Evolutionary conservation across 2,329 filamentous ascomycete genomes (phyloP), one percentile per base, ranked within the genome.

Genomic region (Fusarium robinianum): DNA sequence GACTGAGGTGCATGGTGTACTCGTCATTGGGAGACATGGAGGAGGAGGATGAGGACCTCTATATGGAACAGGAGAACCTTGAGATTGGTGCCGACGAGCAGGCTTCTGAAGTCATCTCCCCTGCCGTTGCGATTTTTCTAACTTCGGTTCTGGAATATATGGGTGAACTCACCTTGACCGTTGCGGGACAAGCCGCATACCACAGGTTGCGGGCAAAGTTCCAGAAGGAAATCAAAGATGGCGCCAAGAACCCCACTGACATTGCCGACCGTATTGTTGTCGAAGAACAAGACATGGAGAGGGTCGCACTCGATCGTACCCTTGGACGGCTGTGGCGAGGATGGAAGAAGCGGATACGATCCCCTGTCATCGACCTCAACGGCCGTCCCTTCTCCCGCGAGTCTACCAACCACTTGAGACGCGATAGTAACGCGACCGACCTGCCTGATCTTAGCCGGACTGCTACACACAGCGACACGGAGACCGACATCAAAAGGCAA

Each of bases 1-100:
- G 94, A 41, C 72, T 99, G 60, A 83, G 94, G 49, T 96, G 94
- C 67, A 99, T 99, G 94, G 92, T 99, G 15, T 97, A 97, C 67
- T 97, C 91, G 7, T 91, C 94, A 7, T 75, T 99, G 6, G 94
- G 94, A 30, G 92, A 99, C 63, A 84, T 99, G 79, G 95, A 99
- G 67, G 94, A 99, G 70, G 91, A 97, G 57, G 94, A 99, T 55
- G 94, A 97, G 67, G 92, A 96, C 63, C 83, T 84, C 36, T 89
- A 89, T 62, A 87, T 95, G 64, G 84, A 90, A 53, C 83, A 90
- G 60, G 90, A 94, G 44, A 81, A 88, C 26, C 75, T 92, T 8
- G 80, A 83, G 24, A 73, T 77, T 33, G 75, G 76, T 38, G 72
- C 71, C 16, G 73, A 78, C 26, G 81, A 84, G 46, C 73, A 78